Percentiles rank a stretch among this genome's conserved stretches.
Conservation (phyloP, 768 basidiomycete species). For the Collybiopsis luxurians region DNA sequence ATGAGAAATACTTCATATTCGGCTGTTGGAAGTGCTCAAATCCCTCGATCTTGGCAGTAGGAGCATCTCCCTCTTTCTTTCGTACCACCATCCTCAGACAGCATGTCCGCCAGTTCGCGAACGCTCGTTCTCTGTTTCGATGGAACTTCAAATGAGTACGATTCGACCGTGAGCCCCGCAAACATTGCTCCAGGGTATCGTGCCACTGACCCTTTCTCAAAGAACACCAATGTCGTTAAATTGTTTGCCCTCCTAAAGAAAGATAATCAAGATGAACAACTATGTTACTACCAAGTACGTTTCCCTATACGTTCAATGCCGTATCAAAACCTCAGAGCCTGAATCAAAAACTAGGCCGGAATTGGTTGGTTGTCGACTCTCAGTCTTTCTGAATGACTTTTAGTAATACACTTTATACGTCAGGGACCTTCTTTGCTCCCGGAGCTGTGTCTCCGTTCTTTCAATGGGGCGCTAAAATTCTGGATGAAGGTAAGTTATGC, state of each 20-base stretch:
- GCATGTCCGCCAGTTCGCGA: slow-evolving; percentile 25
- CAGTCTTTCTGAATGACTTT: slow-evolving; percentile 16
- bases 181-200: background rate
- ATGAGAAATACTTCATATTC: too few species aligned
- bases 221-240: slow-evolving; percentile 31
- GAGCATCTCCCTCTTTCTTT: background rate
- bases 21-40: too few species aligned
- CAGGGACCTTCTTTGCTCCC: slow-evolving; percentile 55
- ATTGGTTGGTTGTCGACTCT: slow-evolving; percentile 22
- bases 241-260: slow-evolving; percentile 28
- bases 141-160: slow-evolving; percentile 57
- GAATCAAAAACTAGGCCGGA: background rate
- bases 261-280: slow-evolving; percentile 22
- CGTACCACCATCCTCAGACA: slow-evolving; percentile 9
- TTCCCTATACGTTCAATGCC: background rate
- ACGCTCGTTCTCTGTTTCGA: slow-evolving; percentile 69
- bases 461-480: slow-evolving; percentile 52
- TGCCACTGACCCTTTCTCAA: background rate
- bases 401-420: background rate
- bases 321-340: background rate
- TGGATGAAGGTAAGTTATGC: slow-evolving; percentile 55
- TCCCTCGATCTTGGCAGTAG: too few species aligned
- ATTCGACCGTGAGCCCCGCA: slow-evolving; percentile 35
- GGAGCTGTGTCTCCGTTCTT: slow-evolving; percentile 66
- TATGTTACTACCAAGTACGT: slow-evolving; percentile 9